Evolutionary conservation across 768 basidiomycete genomes (phyloP).

Genomic region (Suillus cothurnatus): DNA sequence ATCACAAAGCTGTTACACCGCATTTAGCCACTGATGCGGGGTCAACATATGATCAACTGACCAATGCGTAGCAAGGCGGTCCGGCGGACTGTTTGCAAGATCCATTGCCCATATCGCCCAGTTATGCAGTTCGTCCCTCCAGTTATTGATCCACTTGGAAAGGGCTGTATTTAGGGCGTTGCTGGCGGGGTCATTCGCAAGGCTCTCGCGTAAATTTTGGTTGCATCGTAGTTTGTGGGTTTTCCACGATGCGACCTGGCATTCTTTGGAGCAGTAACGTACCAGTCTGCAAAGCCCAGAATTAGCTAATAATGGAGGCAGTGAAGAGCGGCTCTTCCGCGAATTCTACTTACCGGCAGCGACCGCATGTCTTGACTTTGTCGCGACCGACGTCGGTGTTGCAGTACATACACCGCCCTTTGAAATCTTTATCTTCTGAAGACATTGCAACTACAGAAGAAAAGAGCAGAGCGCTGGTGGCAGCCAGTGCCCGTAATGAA

Average conservation of each 20-base stretch:
- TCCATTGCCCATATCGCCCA: slow-evolving; percentile 27
- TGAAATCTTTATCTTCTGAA: slow-evolving; percentile 19
- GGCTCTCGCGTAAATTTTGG: slow-evolving; percentile 13
- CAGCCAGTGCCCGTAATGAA: neutral
- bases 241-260: slow-evolving; percentile 31
- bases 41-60: neutral
- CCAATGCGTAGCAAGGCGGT: slow-evolving; percentile 30
- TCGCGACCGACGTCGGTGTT: slow-evolving; percentile 22
- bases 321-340: neutral
- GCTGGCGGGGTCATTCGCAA: slow-evolving; percentile 18
- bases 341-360: slow-evolving; percentile 22
- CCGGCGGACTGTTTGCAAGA: slow-evolving; percentile 26
- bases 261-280: slow-evolving; percentile 32
- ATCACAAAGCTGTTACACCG: slow-evolving; percentile 20
- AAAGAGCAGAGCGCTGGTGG: neutral
- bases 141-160: slow-evolving; percentile 29
- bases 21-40: slow-evolving; percentile 3
- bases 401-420: slow-evolving; percentile 29
- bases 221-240: slow-evolving; percentile 28
- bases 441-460: neutral
- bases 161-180: slow-evolving; percentile 22
- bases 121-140: slow-evolving; percentile 22
- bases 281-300: slow-evolving; percentile 20
- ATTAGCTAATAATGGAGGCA: neutral
- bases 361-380: slow-evolving; percentile 27